Conservation (phyloP, 768 basidiomycete species). For the Phanerochaete carnosa region DNA sequence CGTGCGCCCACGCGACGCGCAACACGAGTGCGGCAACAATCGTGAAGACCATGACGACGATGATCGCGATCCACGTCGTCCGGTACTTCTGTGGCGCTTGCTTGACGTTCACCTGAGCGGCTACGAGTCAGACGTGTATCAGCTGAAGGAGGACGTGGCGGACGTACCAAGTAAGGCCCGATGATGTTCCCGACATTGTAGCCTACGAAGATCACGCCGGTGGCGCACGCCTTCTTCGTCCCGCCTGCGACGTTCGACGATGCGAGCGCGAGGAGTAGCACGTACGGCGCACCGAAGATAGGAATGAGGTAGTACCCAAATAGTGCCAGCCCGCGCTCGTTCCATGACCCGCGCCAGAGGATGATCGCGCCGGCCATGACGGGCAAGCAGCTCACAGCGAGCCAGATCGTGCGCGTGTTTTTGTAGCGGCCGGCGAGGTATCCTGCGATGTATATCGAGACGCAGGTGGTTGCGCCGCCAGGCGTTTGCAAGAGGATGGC, state of each 20-base stretch:
- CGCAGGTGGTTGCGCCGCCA: constrained; percentile 8
- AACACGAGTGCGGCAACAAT: constrained; percentile 4
- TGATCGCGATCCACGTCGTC: constrained; percentile 11
- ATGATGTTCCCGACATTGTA: constrained; percentile 14
- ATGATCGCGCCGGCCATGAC: constrained; percentile 12
- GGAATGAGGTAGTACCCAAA: constrained; percentile 12
- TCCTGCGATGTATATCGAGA: constrained; percentile 5
- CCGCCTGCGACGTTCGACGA: constrained; percentile 7
- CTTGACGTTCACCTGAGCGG: constrained; percentile 4
- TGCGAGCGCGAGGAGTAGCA: constrained; percentile 7
- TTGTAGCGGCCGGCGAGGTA: constrained; percentile 7
- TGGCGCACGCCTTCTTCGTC: constrained; percentile 12
- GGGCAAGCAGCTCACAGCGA: constrained; percentile 4
- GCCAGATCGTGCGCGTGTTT: constrained; percentile 1
- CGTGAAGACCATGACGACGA: constrained; percentile 10
- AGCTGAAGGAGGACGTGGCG: background rate
- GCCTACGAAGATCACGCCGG: constrained; percentile 9
- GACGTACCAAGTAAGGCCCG: constrained; percentile 8
- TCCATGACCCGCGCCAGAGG: constrained; percentile 10
- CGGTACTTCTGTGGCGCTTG: constrained; percentile 8
- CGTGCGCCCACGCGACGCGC: constrained; percentile 1
- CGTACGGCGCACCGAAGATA: constrained; percentile 10
- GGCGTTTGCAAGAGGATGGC: constrained; percentile 10
- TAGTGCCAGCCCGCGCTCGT: constrained; percentile 6
- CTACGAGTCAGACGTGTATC: background rate